Evolutionary conservation across 164 flowering plant species (phyloP).

Genomic region (Houttuynia cordata): DNA sequence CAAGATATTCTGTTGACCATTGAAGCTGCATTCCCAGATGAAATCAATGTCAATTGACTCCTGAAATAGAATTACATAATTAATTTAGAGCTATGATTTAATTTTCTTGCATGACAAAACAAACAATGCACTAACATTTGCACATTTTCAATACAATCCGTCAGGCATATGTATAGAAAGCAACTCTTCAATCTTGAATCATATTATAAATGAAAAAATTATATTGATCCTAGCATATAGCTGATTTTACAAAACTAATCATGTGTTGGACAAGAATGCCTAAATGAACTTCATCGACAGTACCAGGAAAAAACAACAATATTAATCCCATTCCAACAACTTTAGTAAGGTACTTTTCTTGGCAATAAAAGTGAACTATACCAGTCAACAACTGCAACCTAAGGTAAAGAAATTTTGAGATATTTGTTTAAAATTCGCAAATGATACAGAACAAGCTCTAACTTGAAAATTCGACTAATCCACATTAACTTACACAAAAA

Average conservation of each 20-base stretch:
- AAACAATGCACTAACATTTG: not conserved
- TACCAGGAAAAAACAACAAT: too few species aligned
- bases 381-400: too few species aligned
- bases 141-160: not conserved
- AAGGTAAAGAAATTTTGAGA: too few species aligned
- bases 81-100: conserved; percentile 6
- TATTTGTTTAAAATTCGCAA: too few species aligned
- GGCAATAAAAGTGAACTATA: too few species aligned
- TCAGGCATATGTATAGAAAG: not conserved
- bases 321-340: too few species aligned
- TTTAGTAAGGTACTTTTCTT: too few species aligned
- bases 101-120: not conserved
- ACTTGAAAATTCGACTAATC: too few species aligned
- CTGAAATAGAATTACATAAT: conserved; percentile 37
- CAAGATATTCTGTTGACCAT: conserved; percentile 86
- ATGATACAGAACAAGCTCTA: too few species aligned
- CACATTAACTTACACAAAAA: too few species aligned
- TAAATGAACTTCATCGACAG: too few species aligned
- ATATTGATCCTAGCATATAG: not conserved
- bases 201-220: not conserved
- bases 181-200: not conserved
- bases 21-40: conserved; percentile 87
- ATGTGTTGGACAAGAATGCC: too few species aligned
- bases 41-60: conserved; percentile 68
- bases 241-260: not conserved